These are phyloP conservation scores for Sclerotinia nivalis DNA, from an alignment of 2,329 filamentous ascomycete genomes.

Conservation along the genomic window DNA sequence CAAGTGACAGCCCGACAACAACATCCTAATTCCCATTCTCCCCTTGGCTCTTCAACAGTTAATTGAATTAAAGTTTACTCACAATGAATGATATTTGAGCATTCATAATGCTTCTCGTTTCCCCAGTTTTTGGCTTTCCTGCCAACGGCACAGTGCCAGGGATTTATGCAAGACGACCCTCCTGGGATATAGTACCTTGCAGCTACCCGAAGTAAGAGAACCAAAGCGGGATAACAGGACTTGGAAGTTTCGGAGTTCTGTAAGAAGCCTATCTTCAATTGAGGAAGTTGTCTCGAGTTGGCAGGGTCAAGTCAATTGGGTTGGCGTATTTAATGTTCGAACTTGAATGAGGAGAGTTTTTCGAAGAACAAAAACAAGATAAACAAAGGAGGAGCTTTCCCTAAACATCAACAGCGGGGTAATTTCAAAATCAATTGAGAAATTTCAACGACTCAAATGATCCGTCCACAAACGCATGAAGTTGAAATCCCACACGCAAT, in stretches of 20 bases:
- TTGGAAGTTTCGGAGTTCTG: not conserved
- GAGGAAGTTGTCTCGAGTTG: not conserved
- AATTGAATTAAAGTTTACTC: constrained; percentile 39
- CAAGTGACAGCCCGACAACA: constrained; percentile 16
- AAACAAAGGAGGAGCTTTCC: constrained; percentile 7
- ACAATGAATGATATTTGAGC: constrained; percentile 60
- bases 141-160: constrained; percentile 26
- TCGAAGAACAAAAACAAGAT: not conserved
- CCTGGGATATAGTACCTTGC: constrained; percentile 37
- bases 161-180: constrained; percentile 36
- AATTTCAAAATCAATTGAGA: constrained; percentile 11
- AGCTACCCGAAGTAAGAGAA: constrained; percentile 33
- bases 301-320: constrained; percentile 5
- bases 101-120: constrained; percentile 48
- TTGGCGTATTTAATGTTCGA: not conserved
- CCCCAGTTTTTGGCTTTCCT: constrained; percentile 31
- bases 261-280: constrained; percentile 5
- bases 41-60: not conserved
- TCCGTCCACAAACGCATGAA: constrained; percentile 15
- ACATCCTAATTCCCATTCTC: constrained; percentile 6
- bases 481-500: constrained; percentile 20
- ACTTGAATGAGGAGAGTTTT: not conserved
- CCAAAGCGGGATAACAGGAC: constrained; percentile 14
- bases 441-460: constrained; percentile 10
- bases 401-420: constrained; percentile 20